Evolutionary conservation across 176 grass and related monocot species (phyloP).

Genomic region (Aegilops tauschii): DNA sequence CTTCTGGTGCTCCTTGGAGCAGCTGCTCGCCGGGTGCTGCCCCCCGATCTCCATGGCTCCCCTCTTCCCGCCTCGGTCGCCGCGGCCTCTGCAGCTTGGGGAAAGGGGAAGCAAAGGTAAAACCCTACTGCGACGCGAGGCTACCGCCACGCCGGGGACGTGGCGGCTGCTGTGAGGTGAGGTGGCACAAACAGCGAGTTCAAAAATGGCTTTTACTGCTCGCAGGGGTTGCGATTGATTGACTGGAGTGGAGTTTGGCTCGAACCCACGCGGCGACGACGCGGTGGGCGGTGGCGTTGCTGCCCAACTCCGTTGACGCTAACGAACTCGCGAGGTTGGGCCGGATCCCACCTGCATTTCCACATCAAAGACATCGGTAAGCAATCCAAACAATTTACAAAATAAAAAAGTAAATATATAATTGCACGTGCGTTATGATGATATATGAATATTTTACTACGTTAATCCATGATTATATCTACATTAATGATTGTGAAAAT

Average conservation of each 20-base stretch:
- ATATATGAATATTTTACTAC: too few species aligned
- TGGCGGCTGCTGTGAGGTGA: background rate
- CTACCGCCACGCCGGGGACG: background rate
- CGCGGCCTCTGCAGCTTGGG: slow-evolving; percentile 18
- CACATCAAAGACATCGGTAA: too few species aligned
- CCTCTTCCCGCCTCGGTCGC: background rate
- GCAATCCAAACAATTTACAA: too few species aligned
- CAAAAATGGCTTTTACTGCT: background rate
- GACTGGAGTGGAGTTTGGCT: slow-evolving; percentile 19
- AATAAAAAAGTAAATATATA: too few species aligned
- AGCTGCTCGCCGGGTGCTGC: slow-evolving; percentile 40
- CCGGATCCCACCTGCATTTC: background rate
- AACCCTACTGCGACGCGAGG: slow-evolving; percentile 38
- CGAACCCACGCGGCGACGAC: slow-evolving; percentile 9
- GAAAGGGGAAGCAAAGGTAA: slow-evolving; percentile 29
- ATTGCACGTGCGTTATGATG: too few species aligned
- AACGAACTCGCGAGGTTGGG: background rate
- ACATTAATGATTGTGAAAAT: too few species aligned
- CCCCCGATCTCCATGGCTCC: slow-evolving; percentile 77
- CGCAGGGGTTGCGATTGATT: background rate
- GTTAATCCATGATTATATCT: too few species aligned
- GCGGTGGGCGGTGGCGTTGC: too few species aligned
- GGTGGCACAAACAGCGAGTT: background rate
- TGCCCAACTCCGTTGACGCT: slow-evolving; percentile 31
- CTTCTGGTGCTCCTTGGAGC: slow-evolving; percentile 77